phyloP scores from a whole-genome alignment of 2,329 filamentous ascomycete genomes.

The Pestalotiopsis sp. region DNA sequence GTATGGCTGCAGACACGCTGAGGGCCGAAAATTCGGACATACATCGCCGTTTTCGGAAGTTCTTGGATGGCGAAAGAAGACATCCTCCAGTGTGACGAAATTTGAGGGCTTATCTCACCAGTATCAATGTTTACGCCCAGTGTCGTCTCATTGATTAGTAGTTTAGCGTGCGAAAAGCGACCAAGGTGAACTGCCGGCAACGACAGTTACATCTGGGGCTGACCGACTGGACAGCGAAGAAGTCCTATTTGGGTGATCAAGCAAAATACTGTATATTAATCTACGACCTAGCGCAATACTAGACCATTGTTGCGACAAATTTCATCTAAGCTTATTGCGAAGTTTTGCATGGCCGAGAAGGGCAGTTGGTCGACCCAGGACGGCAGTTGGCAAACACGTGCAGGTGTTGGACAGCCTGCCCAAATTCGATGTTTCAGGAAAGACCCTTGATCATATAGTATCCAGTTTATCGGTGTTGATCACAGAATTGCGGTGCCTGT shows the following conservation, averaged over 20 bases:
- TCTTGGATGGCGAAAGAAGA: no score
- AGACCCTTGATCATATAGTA: neutral
- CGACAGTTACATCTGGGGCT: neutral
- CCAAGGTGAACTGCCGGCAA: neutral
- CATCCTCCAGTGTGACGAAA: neutral
- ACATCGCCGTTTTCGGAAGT: no score
- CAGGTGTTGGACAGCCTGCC: neutral
- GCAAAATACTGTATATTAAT: neutral
- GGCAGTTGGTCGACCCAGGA: neutral
- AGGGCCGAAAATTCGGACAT: neutral
- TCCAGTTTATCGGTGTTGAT: neutral
- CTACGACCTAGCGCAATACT: neutral
- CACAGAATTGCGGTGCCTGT: neutral
- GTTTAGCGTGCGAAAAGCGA: neutral
- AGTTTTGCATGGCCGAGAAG: neutral
- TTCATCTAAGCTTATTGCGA: neutral
- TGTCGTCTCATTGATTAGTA: neutral
- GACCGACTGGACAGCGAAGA: neutral
- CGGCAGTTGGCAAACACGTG: slow-evolving; percentile 1
- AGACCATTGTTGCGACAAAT: neutral
- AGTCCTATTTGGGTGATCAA: neutral
- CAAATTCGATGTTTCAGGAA: neutral
- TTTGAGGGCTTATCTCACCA: neutral
- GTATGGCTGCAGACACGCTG: neutral
- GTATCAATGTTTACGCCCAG: neutral